A percentile compares a stretch with the other conserved stretches of the same genome.
These are phyloP conservation scores for Pleurotus platypus DNA, from an alignment of 768 basidiomycete species.

Conservation along the genomic window DNA sequence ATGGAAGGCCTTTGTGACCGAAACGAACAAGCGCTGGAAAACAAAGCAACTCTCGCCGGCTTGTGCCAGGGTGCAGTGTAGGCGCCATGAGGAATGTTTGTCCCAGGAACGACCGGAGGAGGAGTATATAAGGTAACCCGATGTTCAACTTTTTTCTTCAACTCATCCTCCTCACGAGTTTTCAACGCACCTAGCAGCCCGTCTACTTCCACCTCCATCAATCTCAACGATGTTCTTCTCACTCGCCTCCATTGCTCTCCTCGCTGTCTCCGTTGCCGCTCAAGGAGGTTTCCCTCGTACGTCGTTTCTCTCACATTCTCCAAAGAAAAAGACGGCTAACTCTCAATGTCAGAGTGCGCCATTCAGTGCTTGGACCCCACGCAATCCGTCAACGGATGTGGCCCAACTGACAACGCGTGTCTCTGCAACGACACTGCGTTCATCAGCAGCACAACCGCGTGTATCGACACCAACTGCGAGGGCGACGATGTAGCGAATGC, in stretches of 20 bases:
- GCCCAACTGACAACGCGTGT: constrained; percentile 48
- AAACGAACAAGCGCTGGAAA: constrained; percentile 5
- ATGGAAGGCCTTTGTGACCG: background rate
- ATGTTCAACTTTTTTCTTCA: constrained; percentile 4
- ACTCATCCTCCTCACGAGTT: constrained; percentile 2
- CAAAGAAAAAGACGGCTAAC: background rate
- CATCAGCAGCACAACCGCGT: constrained; percentile 39
- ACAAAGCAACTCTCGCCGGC: background rate
- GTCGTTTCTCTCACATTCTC: background rate
- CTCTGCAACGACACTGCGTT: constrained; percentile 51
- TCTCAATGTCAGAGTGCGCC: constrained; percentile 43
- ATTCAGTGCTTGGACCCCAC: constrained; percentile 41
- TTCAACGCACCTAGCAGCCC: background rate
- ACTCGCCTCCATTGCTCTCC: constrained; percentile 4
- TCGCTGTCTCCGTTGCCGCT: constrained; percentile 1
- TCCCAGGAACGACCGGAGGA: background rate
- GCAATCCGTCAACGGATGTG: constrained; percentile 36
- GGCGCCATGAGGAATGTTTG: background rate
- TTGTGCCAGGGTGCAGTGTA: background rate
- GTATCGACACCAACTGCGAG: constrained; percentile 45
- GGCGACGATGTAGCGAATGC: constrained; percentile 43
- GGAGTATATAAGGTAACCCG: constrained; percentile 1
- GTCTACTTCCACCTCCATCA: background rate
- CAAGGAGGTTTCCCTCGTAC: constrained; percentile 2
- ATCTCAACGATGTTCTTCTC: background rate